A percentile compares a stretch with the other conserved stretches of the same genome.
phyloP scores from a whole-genome alignment of 148 eudicot species.

The Pouteria glomerata region DNA sequence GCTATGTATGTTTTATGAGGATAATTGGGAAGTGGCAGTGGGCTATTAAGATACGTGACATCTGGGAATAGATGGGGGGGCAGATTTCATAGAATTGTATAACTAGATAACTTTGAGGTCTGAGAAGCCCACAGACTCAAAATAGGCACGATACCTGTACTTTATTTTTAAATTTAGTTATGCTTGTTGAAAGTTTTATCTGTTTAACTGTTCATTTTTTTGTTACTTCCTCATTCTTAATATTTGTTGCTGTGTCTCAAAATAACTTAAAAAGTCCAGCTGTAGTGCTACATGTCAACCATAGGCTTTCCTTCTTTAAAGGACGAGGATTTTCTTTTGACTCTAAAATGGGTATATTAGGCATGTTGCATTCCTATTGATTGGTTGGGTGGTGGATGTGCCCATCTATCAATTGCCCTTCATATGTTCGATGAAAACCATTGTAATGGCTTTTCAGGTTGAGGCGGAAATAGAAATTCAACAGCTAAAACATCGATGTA shows the following conservation, averaged over 20 bases:
- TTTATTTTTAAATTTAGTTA: not conserved
- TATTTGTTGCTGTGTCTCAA: not conserved
- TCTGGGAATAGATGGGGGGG: not conserved
- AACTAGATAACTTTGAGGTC: not conserved
- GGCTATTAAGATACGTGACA: not conserved
- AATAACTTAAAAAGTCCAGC: not conserved
- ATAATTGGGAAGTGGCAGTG: not conserved
- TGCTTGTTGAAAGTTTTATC: not conserved
- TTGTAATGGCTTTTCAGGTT: constrained; percentile 33
- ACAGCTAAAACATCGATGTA: constrained; percentile 30
- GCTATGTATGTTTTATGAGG: not conserved
- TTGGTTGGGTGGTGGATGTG: not conserved
- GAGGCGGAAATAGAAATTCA: constrained; percentile 38
- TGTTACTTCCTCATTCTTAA: not conserved
- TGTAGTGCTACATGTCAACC: not conserved
- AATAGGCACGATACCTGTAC: not conserved
- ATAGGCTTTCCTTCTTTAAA: not conserved
- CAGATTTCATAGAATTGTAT: too few relatives aligned
- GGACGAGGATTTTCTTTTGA: not conserved
- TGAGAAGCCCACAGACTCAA: not conserved
- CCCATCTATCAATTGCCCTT: not conserved
- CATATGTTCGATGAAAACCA: constrained; percentile 4
- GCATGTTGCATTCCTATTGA: not conserved
- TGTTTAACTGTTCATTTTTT: not conserved
- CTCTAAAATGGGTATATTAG: not conserved